Evolutionary conservation across 73 alveolate genomes (phyloP), one percentile per base, ranked within the genome.

Genomic region (Paramecium sonneborni): DNA sequence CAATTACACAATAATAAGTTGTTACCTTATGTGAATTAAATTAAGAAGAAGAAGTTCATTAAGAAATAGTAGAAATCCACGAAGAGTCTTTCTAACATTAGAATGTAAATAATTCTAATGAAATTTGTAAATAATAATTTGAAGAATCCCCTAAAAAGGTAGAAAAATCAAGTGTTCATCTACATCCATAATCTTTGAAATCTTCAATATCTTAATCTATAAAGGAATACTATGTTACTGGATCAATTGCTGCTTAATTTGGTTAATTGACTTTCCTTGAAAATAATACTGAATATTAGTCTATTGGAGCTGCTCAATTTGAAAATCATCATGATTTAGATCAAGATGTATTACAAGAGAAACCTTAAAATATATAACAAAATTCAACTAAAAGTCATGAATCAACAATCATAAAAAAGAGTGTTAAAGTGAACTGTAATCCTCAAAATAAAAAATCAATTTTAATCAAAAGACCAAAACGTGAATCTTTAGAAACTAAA

Each of bases 281-380:
- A 62, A 72, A 20, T 1, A 41, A 30, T n/a, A 9, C 8, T 18
- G 30, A 52, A 52, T 52, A 52, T 18, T 52, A 52, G 7, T 52
- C 68, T 0, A 52, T 18, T 18, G 68, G 68, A 0, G 18, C 68
- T 52, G 68, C 68, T 18, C 34, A 52, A 52, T 52, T 52, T 52
- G 68, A 52, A 21, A 41, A 35, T 72, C 68, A 52, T 1, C 35
- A 52, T 52, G 68, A 52, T 52, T 52, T 15, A 15, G 68, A 52
- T 18, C 30, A 52, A 52, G 86, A 72, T 72, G 57, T 72, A 3
- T 72, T 72, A 72, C 44, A 72, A 38, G 86, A 72, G 34, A 72
- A 38, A 18, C 18, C 86, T 5, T 72, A 12, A 21, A 72, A 72
- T 72, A 1, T 52, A 18, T 52, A 52, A 52, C 84, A 43, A 11